Evolutionary conservation across 2,329 filamentous ascomycete species (phyloP), one percentile per base, ranked within the genome.

Genomic region (Phaeophleospora eucalypticola): DNA sequence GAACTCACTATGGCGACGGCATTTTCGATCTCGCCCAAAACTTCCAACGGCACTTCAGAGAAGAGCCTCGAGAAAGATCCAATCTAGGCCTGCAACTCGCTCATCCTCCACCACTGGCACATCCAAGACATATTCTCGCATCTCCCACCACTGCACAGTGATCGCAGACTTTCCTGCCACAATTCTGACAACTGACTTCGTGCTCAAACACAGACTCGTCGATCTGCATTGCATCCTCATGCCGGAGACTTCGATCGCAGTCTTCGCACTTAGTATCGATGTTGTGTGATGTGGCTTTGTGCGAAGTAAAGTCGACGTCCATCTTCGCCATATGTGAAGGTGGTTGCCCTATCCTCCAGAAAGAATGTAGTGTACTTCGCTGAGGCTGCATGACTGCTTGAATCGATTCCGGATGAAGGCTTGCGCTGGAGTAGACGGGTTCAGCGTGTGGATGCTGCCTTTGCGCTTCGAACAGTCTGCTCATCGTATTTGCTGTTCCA

Each of bases 291-390:
- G 17, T 2, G 27, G 4, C 1, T 9, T 3, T n/a, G 1, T 19
- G 9, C 14, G 37, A 6, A 16, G 24, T 15, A 20, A 6, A 20
- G 14, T 27, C 40, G 47, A 43, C 46, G 12, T 29, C 24, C 47
- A n/a, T 49, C 39, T 21, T 47, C 27, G 53, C 29, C 8, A 50
- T 49, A 16, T 57, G 38, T 15, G 60, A 57, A 2, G 64, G 59
- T 4, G 63, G 57, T 14, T 66, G 63, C 6, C 65, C 56, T 1
- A 75, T 63, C 9, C 65, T 66, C 73, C 73, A 76, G 57, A 76
- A 75, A 2, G 66, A 63, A 48, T 76, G 73, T 1, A 76, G 59
- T 2, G 71, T 75, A 9, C 68, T 73, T 46, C 67, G 68, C 48
- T 74, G 72, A 27, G 53, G 41, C 35, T 18, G 61, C 54, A 32